phyloP scores from a whole-genome alignment of 192 early-diverging fungal genomes.

The Podochytrium sp. region DNA sequence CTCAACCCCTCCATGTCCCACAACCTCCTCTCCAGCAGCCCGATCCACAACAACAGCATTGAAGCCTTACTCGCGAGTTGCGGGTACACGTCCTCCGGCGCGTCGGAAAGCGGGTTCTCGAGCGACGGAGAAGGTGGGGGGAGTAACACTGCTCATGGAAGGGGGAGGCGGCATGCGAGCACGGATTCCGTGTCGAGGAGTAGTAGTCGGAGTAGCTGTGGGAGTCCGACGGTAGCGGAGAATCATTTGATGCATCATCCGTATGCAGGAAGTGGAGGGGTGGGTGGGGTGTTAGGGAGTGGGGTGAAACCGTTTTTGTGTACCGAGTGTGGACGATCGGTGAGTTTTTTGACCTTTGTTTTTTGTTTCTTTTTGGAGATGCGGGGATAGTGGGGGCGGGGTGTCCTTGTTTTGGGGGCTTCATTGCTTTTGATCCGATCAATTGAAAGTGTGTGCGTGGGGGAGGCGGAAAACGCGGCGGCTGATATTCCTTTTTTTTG shows the following conservation, averaged over 20 bases:
- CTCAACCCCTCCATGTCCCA: neutral
- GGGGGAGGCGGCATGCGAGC: neutral
- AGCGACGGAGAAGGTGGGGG: neutral
- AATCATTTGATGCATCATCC: too few relatives aligned
- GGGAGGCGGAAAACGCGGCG: neutral
- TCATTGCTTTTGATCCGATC: too few relatives aligned
- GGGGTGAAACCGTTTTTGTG: constrained; percentile 3
- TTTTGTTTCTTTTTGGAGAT: neutral
- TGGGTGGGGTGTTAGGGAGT: neutral
- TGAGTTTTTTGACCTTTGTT: neutral
- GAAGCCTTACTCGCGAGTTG: neutral
- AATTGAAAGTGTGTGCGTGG: neutral
- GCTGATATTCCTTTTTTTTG: too few relatives aligned
- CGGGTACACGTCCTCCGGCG: neutral
- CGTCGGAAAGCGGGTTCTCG: neutral
- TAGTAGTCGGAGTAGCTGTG: neutral
- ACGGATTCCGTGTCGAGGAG: neutral
- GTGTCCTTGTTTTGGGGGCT: too few relatives aligned
- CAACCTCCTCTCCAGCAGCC: neutral
- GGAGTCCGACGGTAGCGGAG: too few relatives aligned
- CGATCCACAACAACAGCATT: neutral
- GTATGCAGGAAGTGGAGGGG: neutral
- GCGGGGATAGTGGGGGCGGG: neutral
- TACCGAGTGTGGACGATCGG: neutral
- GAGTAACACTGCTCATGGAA: neutral